Conservation (phyloP, 352 stramenopile species). For the Phytophthora palmivora region DNA sequence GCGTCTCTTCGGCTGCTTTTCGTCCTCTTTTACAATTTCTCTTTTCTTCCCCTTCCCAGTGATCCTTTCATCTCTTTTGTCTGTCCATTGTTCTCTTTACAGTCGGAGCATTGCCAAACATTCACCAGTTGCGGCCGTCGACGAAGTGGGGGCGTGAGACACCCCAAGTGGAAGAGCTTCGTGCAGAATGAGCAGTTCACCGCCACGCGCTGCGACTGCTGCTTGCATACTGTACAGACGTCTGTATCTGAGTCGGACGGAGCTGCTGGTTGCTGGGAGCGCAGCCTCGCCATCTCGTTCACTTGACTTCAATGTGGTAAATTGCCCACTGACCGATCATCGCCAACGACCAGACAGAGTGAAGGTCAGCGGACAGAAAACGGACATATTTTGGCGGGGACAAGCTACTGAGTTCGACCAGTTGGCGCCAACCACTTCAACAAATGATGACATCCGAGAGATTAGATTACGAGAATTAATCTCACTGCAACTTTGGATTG, state of each 20-base stretch:
- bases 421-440: constrained; percentile 20
- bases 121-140: constrained; percentile 47
- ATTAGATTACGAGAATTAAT: constrained; percentile 3
- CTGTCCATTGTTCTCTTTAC: constrained; percentile 4
- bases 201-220: constrained; percentile 49
- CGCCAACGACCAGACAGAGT: constrained; percentile 3
- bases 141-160: constrained; percentile 56
- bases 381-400: constrained; percentile 16
- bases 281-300: constrained; percentile 38
- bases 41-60: constrained; percentile 23
- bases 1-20: constrained; percentile 28
- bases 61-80: constrained; percentile 2
- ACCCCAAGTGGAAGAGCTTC: constrained; percentile 60
- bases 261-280: constrained; percentile 7
- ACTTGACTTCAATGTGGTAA: constrained; percentile 24
- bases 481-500: not conserved
- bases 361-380: constrained; percentile 19
- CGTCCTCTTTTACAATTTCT: constrained; percentile 12
- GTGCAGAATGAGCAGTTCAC: constrained; percentile 53
- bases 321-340: constrained; percentile 26
- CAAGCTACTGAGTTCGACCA: not conserved
- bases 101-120: constrained; percentile 54
- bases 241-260: constrained; percentile 7
- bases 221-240: constrained; percentile 49
- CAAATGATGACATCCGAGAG: constrained; percentile 3